Evolutionary conservation across 73 alveolate species (phyloP).

Genomic region (Blepharisma japonicum): DNA sequence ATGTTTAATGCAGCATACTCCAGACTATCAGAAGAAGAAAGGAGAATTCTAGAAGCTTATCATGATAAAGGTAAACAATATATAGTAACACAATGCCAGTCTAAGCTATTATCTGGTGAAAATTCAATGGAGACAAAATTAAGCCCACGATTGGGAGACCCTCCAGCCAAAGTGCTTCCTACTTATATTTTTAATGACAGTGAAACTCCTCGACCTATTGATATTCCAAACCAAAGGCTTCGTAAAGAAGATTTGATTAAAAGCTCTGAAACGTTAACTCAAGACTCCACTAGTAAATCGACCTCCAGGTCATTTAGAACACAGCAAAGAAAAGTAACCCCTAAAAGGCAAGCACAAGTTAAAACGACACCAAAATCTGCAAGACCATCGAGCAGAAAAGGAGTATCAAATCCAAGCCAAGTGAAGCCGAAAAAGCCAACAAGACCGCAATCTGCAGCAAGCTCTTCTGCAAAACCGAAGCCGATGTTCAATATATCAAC

Average conservation of each 20-base stretch:
- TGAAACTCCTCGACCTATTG: no score
- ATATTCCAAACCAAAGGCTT: no score
- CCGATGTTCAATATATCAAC: background rate
- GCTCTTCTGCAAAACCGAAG: background rate
- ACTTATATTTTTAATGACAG: background rate
- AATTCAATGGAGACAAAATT: background rate
- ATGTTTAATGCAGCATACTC: conserved; percentile 6
- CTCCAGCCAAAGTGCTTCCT: background rate
- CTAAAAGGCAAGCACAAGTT: no score
- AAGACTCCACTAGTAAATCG: no score
- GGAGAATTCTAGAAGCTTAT: conserved; percentile 12
- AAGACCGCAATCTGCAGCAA: background rate
- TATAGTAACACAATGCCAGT: background rate
- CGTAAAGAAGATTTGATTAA: no score
- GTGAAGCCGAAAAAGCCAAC: background rate
- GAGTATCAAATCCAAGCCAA: background rate
- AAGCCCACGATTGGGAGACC: background rate
- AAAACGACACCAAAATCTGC: no score
- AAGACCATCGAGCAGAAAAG: no score
- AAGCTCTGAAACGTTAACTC: no score
- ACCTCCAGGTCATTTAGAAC: no score
- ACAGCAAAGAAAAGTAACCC: no score
- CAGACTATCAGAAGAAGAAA: conserved; percentile 9
- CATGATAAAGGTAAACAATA: background rate
- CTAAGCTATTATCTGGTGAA: background rate